phyloP scores from a whole-genome alignment of 192 early-diverging fungal species.

The Entomortierella beljakovae region DNA sequence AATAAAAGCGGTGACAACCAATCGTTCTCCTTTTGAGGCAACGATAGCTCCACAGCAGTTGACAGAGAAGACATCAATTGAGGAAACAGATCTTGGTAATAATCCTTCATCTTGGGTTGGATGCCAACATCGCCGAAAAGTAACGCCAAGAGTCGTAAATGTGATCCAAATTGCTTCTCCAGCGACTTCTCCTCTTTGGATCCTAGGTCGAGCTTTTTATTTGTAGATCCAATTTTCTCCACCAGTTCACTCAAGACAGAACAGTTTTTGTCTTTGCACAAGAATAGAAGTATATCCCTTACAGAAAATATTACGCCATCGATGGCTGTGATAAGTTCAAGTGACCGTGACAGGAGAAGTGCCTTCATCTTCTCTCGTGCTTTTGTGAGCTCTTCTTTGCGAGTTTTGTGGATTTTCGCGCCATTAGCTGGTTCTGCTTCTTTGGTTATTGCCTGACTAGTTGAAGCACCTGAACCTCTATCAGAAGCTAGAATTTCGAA shows the following conservation, averaged over 20 bases:
- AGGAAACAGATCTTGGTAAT: constrained; percentile 27
- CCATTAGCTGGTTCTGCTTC: neutral
- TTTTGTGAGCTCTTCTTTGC: constrained; percentile 42
- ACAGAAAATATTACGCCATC: constrained; percentile 76
- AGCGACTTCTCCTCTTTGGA: neutral
- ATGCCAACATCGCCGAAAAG: constrained; percentile 67
- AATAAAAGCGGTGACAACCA: constrained; percentile 73
- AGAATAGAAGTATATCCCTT: constrained; percentile 68
- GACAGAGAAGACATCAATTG: constrained; percentile 32
- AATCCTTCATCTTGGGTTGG: constrained; percentile 55
- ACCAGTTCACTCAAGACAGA: constrained; percentile 37
- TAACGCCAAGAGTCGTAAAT: constrained; percentile 69
- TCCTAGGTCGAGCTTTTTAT: neutral
- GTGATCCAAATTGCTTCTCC: constrained; percentile 52
- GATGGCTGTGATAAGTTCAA: constrained; percentile 60
- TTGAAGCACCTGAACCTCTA: constrained; percentile 23
- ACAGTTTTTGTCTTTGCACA: constrained; percentile 60
- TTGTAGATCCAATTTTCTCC: constrained; percentile 13
- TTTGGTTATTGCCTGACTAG: constrained; percentile 42
- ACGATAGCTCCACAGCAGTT: neutral
- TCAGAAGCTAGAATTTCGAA: too few relatives aligned
- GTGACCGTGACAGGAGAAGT: constrained; percentile 24
- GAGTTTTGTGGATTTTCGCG: constrained; percentile 6
- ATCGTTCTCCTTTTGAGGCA: constrained; percentile 30
- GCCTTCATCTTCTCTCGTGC: constrained; percentile 57